Base-by-base conservation (phyloP, 306 rosid genomes). In the Crataegus laevigata region DNA sequence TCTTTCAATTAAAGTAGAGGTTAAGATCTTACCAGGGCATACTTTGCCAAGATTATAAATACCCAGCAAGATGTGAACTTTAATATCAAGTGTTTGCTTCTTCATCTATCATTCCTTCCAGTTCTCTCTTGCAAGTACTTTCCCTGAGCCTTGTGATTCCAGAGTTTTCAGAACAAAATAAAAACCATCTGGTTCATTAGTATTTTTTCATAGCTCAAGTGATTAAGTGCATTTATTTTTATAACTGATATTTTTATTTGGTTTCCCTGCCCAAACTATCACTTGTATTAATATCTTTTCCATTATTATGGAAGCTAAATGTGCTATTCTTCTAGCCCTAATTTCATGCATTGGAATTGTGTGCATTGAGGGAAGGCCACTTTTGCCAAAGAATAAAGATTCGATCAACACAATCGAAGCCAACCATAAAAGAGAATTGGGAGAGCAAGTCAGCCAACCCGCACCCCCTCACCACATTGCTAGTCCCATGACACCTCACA, bases 241-340 rank as follows among this genome's bases (percentile, higher is more conserved):
- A 0, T 2, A 17, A 50, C 0, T 18, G 21, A 50, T 50, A 50
- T 50, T 18, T 50, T 50, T 1, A 15, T 15, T 50, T 50, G 21
- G 6, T 18, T 47, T 47, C 18, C 54, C 54, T 18, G 21, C 6
- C 54, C 54, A 47, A 18, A 47, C 21, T 17, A 50, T 50, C 52
- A 50, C 21, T 50, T 51, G 13, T 25, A 19, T 11, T 69, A n/a
- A 47, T 21, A 60, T 57, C 51, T 68, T 68, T 55, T 34, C 43
- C 7, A 24, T 2, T 15, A 64, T 28, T 22, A 83, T 83, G 86
- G 86, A 26, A 36, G 29, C 30, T 69, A 75, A 79, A 60, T 79
- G 42, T 71, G 34, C 34, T 59, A 17, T 71, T 66, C 63, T 83
- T 66, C 51, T 83, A 66, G 74, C 68, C 9, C 66, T 83, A 11